Conservation (phyloP, 129 eudicot genomes). For the Arctium minus region DNA sequence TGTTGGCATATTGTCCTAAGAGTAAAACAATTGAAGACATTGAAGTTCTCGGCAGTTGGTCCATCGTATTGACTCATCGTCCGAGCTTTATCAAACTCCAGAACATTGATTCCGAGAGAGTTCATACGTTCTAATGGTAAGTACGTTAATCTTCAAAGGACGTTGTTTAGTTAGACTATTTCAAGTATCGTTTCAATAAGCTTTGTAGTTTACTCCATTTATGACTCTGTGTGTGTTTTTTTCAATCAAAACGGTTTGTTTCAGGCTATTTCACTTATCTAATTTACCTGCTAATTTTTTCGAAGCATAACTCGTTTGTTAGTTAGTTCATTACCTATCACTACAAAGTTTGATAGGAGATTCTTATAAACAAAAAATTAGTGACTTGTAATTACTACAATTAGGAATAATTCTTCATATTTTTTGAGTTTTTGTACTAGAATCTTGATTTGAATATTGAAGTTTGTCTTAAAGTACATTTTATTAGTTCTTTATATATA, state of each 20-base stretch:
- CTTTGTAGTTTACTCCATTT: too few relatives aligned
- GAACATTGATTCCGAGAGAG: background rate
- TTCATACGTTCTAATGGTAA: slow-evolving; percentile 7
- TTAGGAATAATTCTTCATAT: too few relatives aligned
- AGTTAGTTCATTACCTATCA: background rate
- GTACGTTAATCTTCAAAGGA: too few relatives aligned
- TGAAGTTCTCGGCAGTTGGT: background rate
- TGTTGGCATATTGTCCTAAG: slow-evolving; percentile 8
- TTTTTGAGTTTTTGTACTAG: background rate
- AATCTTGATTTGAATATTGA: background rate
- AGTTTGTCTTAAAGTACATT: background rate
- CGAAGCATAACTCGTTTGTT: background rate
- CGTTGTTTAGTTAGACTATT: too few relatives aligned
- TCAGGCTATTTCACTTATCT: too few relatives aligned
- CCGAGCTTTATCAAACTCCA: slow-evolving; percentile 17
- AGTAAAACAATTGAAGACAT: background rate
- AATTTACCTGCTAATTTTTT: too few relatives aligned
- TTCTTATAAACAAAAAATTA: too few relatives aligned
- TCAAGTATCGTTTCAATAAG: too few relatives aligned
- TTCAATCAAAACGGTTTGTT: too few relatives aligned
- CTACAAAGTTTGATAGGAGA: background rate
- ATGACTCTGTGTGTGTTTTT: too few relatives aligned
- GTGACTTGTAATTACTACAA: background rate
- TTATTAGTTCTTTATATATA: too few relatives aligned
- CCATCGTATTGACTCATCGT: background rate